These are phyloP conservation scores for Blastobotrys parvus DNA, from an alignment of 805 yeast species.

Conservation along the genomic window DNA sequence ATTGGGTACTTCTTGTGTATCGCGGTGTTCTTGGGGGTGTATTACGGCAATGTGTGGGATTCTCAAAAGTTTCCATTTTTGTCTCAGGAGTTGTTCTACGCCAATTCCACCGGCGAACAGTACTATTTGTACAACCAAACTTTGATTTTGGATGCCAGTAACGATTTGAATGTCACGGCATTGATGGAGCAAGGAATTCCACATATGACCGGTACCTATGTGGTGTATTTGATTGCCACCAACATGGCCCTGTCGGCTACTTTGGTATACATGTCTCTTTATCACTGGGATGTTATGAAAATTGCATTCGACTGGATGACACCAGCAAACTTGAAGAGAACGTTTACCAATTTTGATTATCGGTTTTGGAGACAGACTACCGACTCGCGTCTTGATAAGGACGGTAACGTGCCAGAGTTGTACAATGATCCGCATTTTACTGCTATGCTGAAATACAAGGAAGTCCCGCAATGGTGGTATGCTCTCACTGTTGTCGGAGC, in stretches of 20 bases:
- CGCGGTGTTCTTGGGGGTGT: slow-evolving; percentile 21
- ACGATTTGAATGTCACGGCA: slow-evolving; percentile 20
- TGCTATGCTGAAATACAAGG: slow-evolving; percentile 49
- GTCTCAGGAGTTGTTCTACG: slow-evolving; percentile 26
- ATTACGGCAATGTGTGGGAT: slow-evolving; percentile 30
- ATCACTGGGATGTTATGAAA: slow-evolving; percentile 23
- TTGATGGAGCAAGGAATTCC: slow-evolving; percentile 26
- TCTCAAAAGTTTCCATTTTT: slow-evolving; percentile 28
- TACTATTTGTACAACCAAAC: slow-evolving; percentile 24
- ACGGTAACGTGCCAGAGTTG: slow-evolving; percentile 13
- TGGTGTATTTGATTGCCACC: slow-evolving; percentile 27
- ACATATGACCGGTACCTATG: slow-evolving; percentile 27
- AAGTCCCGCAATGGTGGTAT: slow-evolving; percentile 56
- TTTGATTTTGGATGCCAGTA: slow-evolving; percentile 19
- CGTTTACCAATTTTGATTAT: slow-evolving; percentile 20
- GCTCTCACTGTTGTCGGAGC: slow-evolving; percentile 35
- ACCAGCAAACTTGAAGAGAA: slow-evolving; percentile 2
- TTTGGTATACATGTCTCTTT: slow-evolving; percentile 27
- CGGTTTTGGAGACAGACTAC: slow-evolving; percentile 35
- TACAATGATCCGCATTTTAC: slow-evolving; percentile 46
- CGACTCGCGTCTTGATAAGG: slow-evolving; percentile 13
- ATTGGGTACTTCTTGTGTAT: slow-evolving; percentile 25
- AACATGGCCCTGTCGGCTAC: slow-evolving; percentile 30
- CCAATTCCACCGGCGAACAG: slow-evolving; percentile 10
- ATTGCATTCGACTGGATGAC: slow-evolving; percentile 22